A percentile compares a stretch with the other conserved stretches of the same genome.
Evolutionary conservation across 805 yeast genomes (phyloP).

Genomic region (Starmerella cellae): DNA sequence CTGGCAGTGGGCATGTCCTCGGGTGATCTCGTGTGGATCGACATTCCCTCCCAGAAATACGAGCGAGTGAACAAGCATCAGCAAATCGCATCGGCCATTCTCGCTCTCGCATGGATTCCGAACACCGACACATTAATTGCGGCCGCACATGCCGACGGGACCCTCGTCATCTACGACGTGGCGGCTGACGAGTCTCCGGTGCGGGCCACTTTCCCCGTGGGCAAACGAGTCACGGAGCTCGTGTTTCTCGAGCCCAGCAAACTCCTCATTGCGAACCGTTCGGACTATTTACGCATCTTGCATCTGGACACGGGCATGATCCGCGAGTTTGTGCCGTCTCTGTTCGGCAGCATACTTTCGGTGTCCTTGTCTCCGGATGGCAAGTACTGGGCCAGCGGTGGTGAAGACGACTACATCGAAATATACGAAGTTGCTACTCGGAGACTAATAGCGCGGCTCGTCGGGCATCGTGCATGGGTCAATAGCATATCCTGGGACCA

Average conservation of each 20-base stretch:
- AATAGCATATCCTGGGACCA: conserved; percentile 34
- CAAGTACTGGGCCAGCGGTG: conserved; percentile 34
- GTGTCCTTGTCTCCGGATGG: conserved; percentile 46
- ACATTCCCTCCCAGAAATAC: conserved; percentile 38
- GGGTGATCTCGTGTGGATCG: conserved; percentile 55
- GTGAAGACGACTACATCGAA: conserved; percentile 41
- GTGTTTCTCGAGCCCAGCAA: conserved; percentile 25
- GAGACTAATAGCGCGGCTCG: conserved; percentile 29
- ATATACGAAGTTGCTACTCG: conserved; percentile 30
- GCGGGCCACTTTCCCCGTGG: conserved; percentile 47
- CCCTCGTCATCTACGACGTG: conserved; percentile 39
- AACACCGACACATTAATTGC: conserved; percentile 34
- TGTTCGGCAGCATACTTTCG: conserved; percentile 51
- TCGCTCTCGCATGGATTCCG: conserved; percentile 38
- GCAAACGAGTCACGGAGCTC: conserved; percentile 42
- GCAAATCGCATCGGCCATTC: conserved; percentile 33
- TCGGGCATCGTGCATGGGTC: conserved; percentile 45
- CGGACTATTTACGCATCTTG: conserved; percentile 48
- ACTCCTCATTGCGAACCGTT: conserved; percentile 45
- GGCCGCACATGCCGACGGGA: conserved; percentile 54
- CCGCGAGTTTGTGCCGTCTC: conserved; percentile 46
- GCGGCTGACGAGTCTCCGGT: conserved; percentile 31
- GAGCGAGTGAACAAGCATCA: conserved; percentile 42
- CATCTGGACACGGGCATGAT: conserved; percentile 36
- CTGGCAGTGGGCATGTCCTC: conserved; percentile 48